Percentiles rank a stretch among this genome's conserved stretches.
These are phyloP conservation scores for Pseudoperonospora humuli DNA, from an alignment of 352 stramenopile genomes.

Conservation along the genomic window DNA sequence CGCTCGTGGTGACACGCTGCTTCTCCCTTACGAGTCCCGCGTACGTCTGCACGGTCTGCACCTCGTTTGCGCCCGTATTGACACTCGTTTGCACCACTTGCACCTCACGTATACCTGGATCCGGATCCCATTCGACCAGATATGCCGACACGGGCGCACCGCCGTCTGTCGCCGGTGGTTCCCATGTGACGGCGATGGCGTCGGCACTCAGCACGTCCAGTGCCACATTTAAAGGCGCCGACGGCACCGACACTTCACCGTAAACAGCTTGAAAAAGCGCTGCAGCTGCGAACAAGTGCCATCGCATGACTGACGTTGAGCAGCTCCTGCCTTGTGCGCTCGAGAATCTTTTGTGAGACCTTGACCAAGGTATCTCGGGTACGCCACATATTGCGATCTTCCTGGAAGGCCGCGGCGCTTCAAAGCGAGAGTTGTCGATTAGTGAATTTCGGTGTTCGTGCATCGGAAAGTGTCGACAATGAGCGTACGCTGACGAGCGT, in stretches of 20 bases:
- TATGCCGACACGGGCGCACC: too few relatives aligned
- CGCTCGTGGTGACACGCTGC: too few relatives aligned
- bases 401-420: not conserved
- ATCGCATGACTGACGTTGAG: not conserved
- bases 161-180: too few relatives aligned
- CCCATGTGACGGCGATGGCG: constrained; percentile 55
- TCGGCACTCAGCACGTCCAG: constrained; percentile 67
- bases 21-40: too few relatives aligned
- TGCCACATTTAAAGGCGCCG: constrained; percentile 50
- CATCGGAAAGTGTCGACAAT: too few relatives aligned
- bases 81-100: too few relatives aligned
- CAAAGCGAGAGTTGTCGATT: not conserved
- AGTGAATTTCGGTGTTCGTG: not conserved
- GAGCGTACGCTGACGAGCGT: too few relatives aligned
- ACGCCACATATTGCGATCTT: constrained; percentile 1
- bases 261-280: constrained; percentile 1
- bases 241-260: constrained; percentile 26
- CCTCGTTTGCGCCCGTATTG: too few relatives aligned
- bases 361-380: not conserved
- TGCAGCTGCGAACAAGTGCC: constrained; percentile 2
- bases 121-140: too few relatives aligned
- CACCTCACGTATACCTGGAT: too few relatives aligned
- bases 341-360: constrained; percentile 3
- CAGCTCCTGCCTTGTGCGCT: not conserved
- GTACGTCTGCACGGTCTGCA: too few relatives aligned